Evolutionary conservation across 331 rosid species (phyloP).

Genomic region (Quercus lobata): DNA sequence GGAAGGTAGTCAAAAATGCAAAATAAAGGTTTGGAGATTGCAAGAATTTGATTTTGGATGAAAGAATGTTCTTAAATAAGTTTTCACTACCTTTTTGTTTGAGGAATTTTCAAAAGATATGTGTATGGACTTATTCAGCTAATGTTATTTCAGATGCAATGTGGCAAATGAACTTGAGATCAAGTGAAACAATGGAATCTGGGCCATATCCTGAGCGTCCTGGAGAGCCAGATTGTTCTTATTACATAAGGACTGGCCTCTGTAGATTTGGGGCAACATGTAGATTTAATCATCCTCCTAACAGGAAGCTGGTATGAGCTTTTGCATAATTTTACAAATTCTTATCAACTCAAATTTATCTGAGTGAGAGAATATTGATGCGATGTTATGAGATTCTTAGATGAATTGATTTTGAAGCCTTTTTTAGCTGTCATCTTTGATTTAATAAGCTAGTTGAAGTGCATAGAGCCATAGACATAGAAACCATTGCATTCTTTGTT

Average conservation of each 20-base stretch:
- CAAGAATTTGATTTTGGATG: background rate
- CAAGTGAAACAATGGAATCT: constrained; percentile 81
- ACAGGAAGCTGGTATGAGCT: constrained; percentile 83
- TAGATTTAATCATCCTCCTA: constrained; percentile 94
- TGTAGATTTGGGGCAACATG: constrained; percentile 96
- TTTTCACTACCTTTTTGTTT: constrained; percentile 7
- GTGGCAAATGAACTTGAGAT: constrained; percentile 90
- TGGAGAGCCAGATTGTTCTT: constrained; percentile 94
- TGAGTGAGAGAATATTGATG: constrained; percentile 7
- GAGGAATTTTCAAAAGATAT: background rate
- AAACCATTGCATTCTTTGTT: background rate
- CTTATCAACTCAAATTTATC: constrained; percentile 1
- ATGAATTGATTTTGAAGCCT: background rate
- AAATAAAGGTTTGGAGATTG: background rate
- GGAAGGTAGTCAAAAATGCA: no score
- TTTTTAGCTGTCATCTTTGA: background rate
- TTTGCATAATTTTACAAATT: constrained; percentile 18
- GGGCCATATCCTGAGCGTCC: constrained; percentile 92
- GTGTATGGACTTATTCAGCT: constrained; percentile 7
- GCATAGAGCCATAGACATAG: background rate
- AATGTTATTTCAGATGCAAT: constrained; percentile 69
- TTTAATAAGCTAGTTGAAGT: background rate
- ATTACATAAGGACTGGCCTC: constrained; percentile 91
- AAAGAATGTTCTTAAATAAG: background rate
- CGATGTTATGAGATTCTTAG: background rate